These are phyloP conservation scores for Cyclotella atomus DNA, from an alignment of 108 stramenopile genomes.

Conservation along the genomic window DNA sequence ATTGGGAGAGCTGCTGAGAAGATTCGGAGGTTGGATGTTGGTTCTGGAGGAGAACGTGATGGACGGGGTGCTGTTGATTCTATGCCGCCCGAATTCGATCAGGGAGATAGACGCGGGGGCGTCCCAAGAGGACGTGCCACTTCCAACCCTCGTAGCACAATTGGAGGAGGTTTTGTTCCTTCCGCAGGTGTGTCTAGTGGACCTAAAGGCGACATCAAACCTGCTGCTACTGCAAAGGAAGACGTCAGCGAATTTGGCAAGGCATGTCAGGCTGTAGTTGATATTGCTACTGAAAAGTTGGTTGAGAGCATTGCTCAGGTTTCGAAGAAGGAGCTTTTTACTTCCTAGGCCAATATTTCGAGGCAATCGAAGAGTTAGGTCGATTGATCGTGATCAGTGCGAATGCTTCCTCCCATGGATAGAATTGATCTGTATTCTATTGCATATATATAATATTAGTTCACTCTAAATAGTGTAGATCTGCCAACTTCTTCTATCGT, in stretches of 20 bases:
- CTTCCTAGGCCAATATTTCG: background rate
- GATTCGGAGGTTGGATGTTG: slow-evolving; percentile 17
- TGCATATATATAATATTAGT: too few relatives aligned
- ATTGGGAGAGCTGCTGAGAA: slow-evolving; percentile 38
- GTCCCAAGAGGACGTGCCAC: slow-evolving; percentile 9
- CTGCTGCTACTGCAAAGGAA: background rate
- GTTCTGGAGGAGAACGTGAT: background rate
- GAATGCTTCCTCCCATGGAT: too few relatives aligned
- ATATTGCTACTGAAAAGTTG: slow-evolving; percentile 51
- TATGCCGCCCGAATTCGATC: slow-evolving; percentile 12
- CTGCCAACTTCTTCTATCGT: too few relatives aligned
- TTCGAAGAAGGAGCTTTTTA: slow-evolving; percentile 40
- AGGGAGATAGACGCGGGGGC: background rate
- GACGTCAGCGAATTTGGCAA: slow-evolving; percentile 37
- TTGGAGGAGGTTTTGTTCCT: background rate
- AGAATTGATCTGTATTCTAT: too few relatives aligned
- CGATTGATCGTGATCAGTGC: too few relatives aligned
- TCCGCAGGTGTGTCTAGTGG: background rate
- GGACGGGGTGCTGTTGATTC: slow-evolving; percentile 5
- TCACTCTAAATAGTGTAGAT: too few relatives aligned
- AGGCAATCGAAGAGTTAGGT: too few relatives aligned
- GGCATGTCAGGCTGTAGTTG: slow-evolving; percentile 51
- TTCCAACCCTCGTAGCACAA: background rate
- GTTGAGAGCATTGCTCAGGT: slow-evolving; percentile 46
- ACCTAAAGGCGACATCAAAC: background rate